Evolutionary conservation across 108 stramenopile species (phyloP), one percentile per base, ranked within the genome.

Genomic region (Cyclotella choctawhatcheeana): DNA sequence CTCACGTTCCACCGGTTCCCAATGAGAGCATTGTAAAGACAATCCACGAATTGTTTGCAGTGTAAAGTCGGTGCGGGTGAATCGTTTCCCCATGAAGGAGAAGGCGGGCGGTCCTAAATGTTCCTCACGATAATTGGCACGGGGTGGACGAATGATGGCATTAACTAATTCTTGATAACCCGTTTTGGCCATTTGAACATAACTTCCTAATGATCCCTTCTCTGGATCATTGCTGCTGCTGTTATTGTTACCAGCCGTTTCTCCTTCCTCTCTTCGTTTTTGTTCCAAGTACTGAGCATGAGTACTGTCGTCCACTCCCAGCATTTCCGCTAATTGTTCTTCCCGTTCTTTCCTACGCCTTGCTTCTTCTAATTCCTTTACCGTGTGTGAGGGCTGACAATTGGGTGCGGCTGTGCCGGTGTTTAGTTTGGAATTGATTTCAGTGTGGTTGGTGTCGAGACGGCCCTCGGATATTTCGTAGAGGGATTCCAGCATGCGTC

Each of bases 21-120:
- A 99, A 58, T 96, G 94, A 18, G 90, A 92, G 76, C 98, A 99
- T 65, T 92, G 89, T 2, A 99, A 60, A 50, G 79, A 83, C 66
- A 89, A 82, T 12, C 97, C 97, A 13, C 97, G 84, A 44, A 87
- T 86, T 26, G 98, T 99, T 22, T 73, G 69, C n/a, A 99, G 73
- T 16, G 87, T 85, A 64, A 98, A 97, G 62, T 99, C 99, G 26
- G 89, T 91, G 22, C 99, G 86, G 25, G 87, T 92, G 83, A 98
- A 99, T 55, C 93, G 69, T 60, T 89, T 89, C 51, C 88, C 88
- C 27, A 91, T 86, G 72, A 94, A 94, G 10, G 85, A 83, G 73
- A 94, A 94, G 2, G 93, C 89, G 14, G 91, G 91, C 22, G 91
- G 93, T 16, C 91, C 93, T 52, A 94, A 61, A 24, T 86, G 79